Conservation (phyloP, 148 eudicot species). For the Talinum fruticosum region DNA sequence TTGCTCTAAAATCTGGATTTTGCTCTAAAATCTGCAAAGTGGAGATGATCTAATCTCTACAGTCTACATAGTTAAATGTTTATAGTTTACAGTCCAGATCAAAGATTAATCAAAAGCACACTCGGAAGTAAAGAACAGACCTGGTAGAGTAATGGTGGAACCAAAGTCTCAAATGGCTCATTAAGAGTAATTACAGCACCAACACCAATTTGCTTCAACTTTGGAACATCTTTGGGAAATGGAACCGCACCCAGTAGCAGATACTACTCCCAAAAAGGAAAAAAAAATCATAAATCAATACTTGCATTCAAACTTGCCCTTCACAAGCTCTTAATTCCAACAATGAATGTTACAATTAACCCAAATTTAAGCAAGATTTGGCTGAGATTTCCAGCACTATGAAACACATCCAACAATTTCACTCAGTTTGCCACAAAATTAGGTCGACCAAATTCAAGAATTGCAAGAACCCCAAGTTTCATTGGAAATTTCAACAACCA, state of each 20-base stretch:
- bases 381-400: background rate
- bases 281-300: slow-evolving; percentile 7
- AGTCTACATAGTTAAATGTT: background rate
- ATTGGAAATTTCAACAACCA: background rate
- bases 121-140: slow-evolving; percentile 33
- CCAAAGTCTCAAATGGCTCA: slow-evolving; percentile 81
- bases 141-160: slow-evolving; percentile 54
- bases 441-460: background rate
- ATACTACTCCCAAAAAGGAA: slow-evolving; percentile 51
- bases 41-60: too few relatives aligned
- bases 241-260: slow-evolving; percentile 75
- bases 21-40: too few relatives aligned
- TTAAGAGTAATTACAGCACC: slow-evolving; percentile 78
- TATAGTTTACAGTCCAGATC: too few relatives aligned
- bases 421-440: background rate
- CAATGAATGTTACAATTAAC: background rate
- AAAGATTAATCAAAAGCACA: background rate
- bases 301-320: background rate
- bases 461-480: background rate
- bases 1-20: too few relatives aligned
- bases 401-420: background rate
- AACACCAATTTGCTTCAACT: slow-evolving; percentile 68
- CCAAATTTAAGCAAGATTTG: background rate
- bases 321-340: background rate
- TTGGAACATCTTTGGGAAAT: slow-evolving; percentile 60